phyloP scores from a whole-genome alignment of 331 rosid genomes.

The Stylosanthes scabra region DNA sequence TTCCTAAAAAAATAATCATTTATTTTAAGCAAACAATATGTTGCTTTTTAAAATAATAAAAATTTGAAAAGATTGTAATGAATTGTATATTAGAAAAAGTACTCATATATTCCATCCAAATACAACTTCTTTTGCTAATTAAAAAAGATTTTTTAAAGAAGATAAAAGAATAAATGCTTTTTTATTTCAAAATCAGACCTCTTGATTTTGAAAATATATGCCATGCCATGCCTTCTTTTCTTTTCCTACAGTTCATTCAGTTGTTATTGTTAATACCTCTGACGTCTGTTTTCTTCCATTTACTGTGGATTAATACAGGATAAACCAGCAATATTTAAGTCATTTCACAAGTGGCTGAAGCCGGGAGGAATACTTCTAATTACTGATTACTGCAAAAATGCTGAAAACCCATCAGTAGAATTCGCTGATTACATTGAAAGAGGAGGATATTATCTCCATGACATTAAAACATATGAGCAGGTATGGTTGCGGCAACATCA shows the following conservation, averaged over 20 bases:
- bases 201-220: constrained; percentile 1
- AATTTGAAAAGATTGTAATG: no score
- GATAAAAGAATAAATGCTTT: no score
- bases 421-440: constrained; percentile 78
- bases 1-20: no score
- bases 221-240: background rate
- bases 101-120: no score
- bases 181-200: background rate
- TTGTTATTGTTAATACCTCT: background rate
- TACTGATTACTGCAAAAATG: constrained; percentile 80
- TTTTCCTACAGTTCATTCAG: constrained; percentile 2
- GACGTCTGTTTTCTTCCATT: constrained; percentile 14
- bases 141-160: no score
- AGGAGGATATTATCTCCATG: constrained; percentile 83
- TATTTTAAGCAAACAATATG: no score
- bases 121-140: no score
- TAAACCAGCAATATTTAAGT: constrained; percentile 71
- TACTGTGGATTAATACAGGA: constrained; percentile 59
- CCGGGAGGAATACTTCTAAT: constrained; percentile 92
- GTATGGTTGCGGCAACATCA: constrained; percentile 44
- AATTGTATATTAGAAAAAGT: no score
- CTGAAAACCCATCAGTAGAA: constrained; percentile 66
- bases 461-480: constrained; percentile 65
- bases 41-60: no score
- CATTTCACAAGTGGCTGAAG: constrained; percentile 90